Evolutionary conservation across 805 yeast genomes (phyloP), one percentile per base, ranked within the genome.

Genomic region (Gaillardinia entomophila): DNA sequence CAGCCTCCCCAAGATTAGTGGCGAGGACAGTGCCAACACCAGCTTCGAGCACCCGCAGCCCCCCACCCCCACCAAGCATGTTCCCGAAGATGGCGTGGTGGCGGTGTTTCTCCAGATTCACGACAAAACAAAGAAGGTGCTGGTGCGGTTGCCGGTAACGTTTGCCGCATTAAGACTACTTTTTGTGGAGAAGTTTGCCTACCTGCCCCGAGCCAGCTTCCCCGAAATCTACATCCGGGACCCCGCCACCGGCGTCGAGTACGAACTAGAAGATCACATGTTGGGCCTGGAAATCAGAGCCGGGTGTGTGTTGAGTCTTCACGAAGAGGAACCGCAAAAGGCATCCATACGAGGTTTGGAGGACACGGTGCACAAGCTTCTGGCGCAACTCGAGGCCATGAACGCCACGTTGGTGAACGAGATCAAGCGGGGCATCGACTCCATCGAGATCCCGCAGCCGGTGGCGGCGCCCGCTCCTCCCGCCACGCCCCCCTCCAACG

Each of bases 141-240:
- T 48, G 2, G 48, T 73, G 2, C 54, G 53, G 22, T 45, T 65
- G 11, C 79, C 79, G 1, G 55, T 74, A 3, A 58, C 79, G 0
- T 48, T 71, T 29, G 71, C 79, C 3, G 66, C 78, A 2, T 47
- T 83, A 23, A 68, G 92, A 28, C 66, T 87, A 2, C 60, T 84
- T 16, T 90, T 90, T 49, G 84, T 89, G 4, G 96, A 90, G 48
- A 84, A 78, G 45, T 89, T 88, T 60, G 86, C 90, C 2, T 87
- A 82, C 52, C 73, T 90, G 0, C 92, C 95, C 0, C 81, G 82
- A 0, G 72, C 76, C 10, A 57, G 74, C 1, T 86, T 87, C 43
- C 97, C 97, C 0, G 83, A 80, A 10, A 73, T 92, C 17, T 82
- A 83, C 45, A 67, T 88, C 4, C 77, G 71, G 38, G 94, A 85